Evolutionary conservation across 306 rosid genomes (phyloP), one percentile per base, ranked within the genome.

Genomic region (Geum urbanum): DNA sequence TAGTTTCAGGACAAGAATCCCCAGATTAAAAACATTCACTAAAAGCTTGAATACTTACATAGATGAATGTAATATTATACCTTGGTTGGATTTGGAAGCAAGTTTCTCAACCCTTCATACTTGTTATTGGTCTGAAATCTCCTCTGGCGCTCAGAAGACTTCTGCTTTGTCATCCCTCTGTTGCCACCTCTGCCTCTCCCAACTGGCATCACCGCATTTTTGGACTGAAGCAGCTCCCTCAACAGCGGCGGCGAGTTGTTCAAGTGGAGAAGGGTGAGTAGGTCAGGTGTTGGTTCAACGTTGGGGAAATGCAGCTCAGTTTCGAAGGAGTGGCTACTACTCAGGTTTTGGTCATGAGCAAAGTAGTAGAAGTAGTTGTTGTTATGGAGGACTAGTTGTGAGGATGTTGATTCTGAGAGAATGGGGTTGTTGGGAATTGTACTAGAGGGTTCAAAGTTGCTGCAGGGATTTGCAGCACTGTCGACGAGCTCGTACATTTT

Each of bases 61-160:
- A n/a, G n/a, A n/a, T n/a, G n/a, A n/a, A n/a, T n/a, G n/a, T n/a
- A n/a, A n/a, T n/a, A n/a, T n/a, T n/a, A 3, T 32, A 91, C 96
- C 90, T 83, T 89, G 2, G 92, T 70, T 49, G 89, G 90, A 78
- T 76, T 83, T 20, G 96, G 97, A 45, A 92, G 79, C 58, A 92
- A 82, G 7, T 67, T 74, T 71, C 60, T 80, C 63, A 92, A 66
- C 15, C 80, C 78, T 14, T 32, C 14, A 68, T 70, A 92, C 44
- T 85, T 92, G 37, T 74, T 71, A 37, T 76, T 74, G 81, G 84
- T 72, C 40, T 86, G 87, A 7, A 77, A 85, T 66, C 97, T 87
- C 73, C 90, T 81, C 12, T 78, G 85, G 43, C 82, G 82, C 76
- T 92, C 95, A 5, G 80, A 80, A 67, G 52, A n/a, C n/a, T n/a